Percentiles rank a stretch among this genome's conserved stretches.
Evolutionary conservation across 495 filamentous ascomycete genomes (phyloP).

Genomic region (Xanthoparmelia taractica): DNA sequence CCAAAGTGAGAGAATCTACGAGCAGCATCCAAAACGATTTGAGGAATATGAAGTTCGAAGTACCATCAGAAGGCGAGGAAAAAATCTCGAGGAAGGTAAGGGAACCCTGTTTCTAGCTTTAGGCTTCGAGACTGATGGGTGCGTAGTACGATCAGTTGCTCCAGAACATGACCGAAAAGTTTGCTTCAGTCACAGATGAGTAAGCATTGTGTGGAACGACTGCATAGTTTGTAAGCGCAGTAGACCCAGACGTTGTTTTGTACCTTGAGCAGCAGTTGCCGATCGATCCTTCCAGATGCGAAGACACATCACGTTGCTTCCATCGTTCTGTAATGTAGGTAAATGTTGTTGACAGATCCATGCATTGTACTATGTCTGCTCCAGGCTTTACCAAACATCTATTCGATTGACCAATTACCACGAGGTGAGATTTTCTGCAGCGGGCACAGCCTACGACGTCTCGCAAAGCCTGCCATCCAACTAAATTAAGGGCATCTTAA

Average conservation of each 20-base stretch:
- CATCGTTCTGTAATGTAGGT: background rate
- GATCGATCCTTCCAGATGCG: background rate
- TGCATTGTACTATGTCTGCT: background rate
- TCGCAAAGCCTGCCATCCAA: background rate
- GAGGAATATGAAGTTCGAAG: constrained; percentile 92
- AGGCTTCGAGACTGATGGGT: constrained; percentile 17
- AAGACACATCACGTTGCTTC: background rate
- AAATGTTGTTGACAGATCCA: background rate
- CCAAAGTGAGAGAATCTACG: constrained; percentile 85
- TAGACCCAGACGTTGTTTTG: background rate
- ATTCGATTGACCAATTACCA: background rate
- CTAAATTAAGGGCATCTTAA: background rate
- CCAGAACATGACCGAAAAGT: constrained; percentile 89
- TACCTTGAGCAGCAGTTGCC: background rate
- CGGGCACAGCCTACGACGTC: background rate
- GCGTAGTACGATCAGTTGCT: constrained; percentile 79
- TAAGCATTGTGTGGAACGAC: constrained; percentile 37
- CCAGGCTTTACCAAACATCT: background rate
- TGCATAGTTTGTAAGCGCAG: background rate
- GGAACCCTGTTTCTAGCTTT: constrained; percentile 1
- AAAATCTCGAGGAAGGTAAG: constrained; percentile 44
- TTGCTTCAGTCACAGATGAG: constrained; percentile 89
- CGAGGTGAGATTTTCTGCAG: background rate
- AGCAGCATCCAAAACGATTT: constrained; percentile 74
- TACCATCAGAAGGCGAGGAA: constrained; percentile 70